Evolutionary conservation across 805 yeast genomes (phyloP), one percentile per base, ranked within the genome.

Genomic region (Yarrowia sp.): DNA sequence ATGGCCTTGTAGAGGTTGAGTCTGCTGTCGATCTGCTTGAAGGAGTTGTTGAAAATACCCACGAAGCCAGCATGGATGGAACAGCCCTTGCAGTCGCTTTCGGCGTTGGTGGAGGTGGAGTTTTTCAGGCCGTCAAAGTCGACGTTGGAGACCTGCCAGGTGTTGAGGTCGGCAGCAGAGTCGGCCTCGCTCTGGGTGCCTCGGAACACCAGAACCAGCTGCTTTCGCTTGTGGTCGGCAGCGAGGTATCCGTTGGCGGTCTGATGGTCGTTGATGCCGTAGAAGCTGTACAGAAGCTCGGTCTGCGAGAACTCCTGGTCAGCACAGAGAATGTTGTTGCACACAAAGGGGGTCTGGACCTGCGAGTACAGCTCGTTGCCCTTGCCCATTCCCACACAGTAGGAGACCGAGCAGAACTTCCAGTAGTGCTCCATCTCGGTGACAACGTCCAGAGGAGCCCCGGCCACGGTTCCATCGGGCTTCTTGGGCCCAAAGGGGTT

Each of bases 371-470:
- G 46, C 61, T 55, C 38, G 46, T 55, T 40, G 46, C 24, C 39
- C 10, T 55, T 55, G 9, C 61, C 61, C 46, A 55, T 55, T 20
- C 65, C 65, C 14, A 58, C 65, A 14, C 65, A 58, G 52, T 58
- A 43, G 10, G 65, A 43, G 2, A 58, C 46, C 8, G 61, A 55
- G 20, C 61, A 55, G 46, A 39, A 55, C 61, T 55, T 55, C 61
- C 61, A 55, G 61, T 55, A 55, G 46, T 55, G 61, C 46, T 55
- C 61, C 61, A 55, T 55, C 20, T 55, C 61, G 46, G n/a, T 9
- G 7, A 55, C 46, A 2, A n/a, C 15, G 38, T 15, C 30, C 20
- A 39, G 24, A 15, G 61, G 46, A 24, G 61, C 61, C 5, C 2
- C 5, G 1, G 46, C 61, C 19, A 55, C 46, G 30, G 61, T 39